Evolutionary conservation across 345 rosid species (phyloP).

Genomic region (Conringia planisiliqua): DNA sequence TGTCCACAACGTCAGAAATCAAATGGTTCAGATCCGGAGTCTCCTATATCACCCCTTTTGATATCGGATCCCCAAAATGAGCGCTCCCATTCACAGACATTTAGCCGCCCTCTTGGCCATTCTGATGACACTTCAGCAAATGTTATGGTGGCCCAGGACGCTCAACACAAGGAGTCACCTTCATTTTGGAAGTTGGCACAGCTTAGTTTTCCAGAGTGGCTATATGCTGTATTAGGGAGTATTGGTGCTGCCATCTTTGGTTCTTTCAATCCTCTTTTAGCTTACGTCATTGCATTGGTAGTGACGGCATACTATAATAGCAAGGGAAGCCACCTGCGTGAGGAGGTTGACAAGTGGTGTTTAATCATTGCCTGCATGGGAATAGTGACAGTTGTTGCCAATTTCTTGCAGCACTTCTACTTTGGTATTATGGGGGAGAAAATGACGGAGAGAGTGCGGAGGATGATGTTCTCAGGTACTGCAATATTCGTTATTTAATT

Average conservation of each 20-base stretch:
- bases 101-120: conserved; percentile 86
- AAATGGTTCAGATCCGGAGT: conserved; percentile 96
- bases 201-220: conserved; percentile 98
- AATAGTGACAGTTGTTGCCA: conserved; percentile 91
- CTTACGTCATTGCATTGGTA: conserved; percentile 83
- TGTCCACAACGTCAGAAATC: conserved; percentile 60
- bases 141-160: conserved; percentile 49
- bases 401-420: conserved; percentile 96
- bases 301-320: conserved; percentile 70
- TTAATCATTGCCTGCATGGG: conserved; percentile 99
- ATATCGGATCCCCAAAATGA: conserved; percentile 97
- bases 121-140: conserved; percentile 62
- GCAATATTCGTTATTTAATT: background rate
- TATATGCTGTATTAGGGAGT: conserved; percentile 96
- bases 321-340: conserved; percentile 43
- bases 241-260: conserved; percentile 99
- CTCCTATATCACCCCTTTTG: conserved; percentile 97
- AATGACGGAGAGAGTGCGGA: conserved; percentile 94
- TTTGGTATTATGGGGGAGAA: conserved; percentile 99
- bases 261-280: conserved; percentile 96
- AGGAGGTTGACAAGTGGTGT: conserved; percentile 95
- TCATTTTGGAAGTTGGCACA: conserved; percentile 90
- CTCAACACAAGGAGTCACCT: conserved; percentile 57
- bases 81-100: conserved; percentile 98
- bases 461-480: conserved; percentile 99